A percentile compares a stretch with the other conserved stretches of the same genome.
Conservation (phyloP, 768 basidiomycete genomes). For the Lepiota brunneoincarnata region DNA sequence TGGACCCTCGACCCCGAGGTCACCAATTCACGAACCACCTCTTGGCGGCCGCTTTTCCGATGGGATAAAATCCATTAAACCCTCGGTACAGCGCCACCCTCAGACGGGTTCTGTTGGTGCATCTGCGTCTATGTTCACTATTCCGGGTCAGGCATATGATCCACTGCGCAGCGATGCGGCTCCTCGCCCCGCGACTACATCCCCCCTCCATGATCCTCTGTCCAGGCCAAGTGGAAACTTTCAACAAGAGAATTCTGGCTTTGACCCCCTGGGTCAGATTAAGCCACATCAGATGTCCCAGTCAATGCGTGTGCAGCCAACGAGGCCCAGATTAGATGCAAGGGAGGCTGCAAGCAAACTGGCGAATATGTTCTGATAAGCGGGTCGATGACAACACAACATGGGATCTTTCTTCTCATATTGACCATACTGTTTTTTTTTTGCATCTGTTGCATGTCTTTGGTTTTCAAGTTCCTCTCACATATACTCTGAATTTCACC, state of each 20-base stretch:
- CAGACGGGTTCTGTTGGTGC: constrained; percentile 30
- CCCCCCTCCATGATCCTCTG: constrained; percentile 26
- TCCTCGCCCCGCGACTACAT: constrained; percentile 23
- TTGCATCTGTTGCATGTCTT: no score
- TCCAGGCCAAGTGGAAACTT: constrained; percentile 19
- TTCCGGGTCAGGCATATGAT: constrained; percentile 26
- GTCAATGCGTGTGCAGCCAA: constrained; percentile 72
- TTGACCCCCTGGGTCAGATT: constrained; percentile 67
- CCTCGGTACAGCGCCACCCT: constrained; percentile 36
- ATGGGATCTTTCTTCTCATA: neutral
- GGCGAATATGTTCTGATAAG: constrained; percentile 76
- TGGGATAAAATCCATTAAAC: constrained; percentile 70
- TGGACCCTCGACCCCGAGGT: constrained; percentile 47
- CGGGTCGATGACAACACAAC: neutral
- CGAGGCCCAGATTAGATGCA: constrained; percentile 75
- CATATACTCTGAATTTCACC: no score
- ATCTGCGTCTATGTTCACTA: constrained; percentile 32
- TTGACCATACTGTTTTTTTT: neutral
- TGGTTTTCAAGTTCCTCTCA: no score
- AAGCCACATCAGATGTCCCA: constrained; percentile 64
- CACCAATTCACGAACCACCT: constrained; percentile 43
- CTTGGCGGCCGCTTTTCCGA: constrained; percentile 68
- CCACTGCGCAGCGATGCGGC: constrained; percentile 36
- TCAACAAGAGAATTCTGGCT: constrained; percentile 23
- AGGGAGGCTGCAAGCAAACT: constrained; percentile 86